Evolutionary conservation across 805 yeast genomes (phyloP).

Genomic region (Kregervanrija fluxuum): DNA sequence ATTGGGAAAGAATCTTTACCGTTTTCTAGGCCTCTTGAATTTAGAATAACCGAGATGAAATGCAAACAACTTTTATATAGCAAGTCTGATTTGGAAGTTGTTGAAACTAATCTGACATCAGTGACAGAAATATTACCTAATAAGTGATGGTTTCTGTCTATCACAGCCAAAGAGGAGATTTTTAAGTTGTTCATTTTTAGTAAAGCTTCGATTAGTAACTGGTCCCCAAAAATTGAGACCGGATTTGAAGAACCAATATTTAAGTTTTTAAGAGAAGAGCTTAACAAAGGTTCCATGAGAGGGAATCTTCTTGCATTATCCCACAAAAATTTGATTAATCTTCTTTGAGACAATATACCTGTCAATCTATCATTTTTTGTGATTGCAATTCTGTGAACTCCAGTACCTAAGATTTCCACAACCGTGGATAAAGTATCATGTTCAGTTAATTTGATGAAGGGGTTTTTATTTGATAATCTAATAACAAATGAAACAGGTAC

Average conservation of each 20-base stretch:
- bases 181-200: conserved; percentile 76
- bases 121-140: conserved; percentile 93
- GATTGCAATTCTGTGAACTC: conserved; percentile 91
- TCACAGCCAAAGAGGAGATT: conserved; percentile 88
- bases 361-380: conserved; percentile 48
- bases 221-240: conserved; percentile 80
- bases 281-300: conserved; percentile 66
- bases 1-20: conserved; percentile 97
- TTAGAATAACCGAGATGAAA: conserved; percentile 78
- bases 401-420: conserved; percentile 84
- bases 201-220: conserved; percentile 78
- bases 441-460: conserved; percentile 72
- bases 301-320: conserved; percentile 86
- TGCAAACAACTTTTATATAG: conserved; percentile 79
- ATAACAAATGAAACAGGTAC: conserved; percentile 90
- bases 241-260: conserved; percentile 70
- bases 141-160: conserved; percentile 67
- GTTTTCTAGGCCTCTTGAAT: conserved; percentile 83
- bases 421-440: conserved; percentile 63
- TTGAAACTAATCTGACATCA: conserved; percentile 83
- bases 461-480: conserved; percentile 79
- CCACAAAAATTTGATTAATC: conserved; percentile 82
- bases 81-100: conserved; percentile 78
- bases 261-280: conserved; percentile 60
- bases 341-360: conserved; percentile 87